Conservation (phyloP, 306 rosid genomes). For the Dryas alaskensis region DNA sequence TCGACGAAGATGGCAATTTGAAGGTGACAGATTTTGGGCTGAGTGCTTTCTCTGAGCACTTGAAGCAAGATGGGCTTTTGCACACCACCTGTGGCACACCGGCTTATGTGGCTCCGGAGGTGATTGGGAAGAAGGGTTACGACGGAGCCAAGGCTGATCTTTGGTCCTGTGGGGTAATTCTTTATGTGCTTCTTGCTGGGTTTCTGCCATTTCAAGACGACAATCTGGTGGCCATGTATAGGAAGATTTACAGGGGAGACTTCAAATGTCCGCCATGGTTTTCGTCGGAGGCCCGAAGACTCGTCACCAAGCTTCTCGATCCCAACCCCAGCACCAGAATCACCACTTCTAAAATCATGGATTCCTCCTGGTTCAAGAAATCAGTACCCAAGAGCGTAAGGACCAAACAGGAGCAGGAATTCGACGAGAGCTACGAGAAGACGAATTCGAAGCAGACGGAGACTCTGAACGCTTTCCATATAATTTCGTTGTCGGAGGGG, state of each 20-base stretch:
- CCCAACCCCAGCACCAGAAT: conserved; percentile 70
- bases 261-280: conserved; percentile 96
- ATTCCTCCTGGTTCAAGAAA: conserved; percentile 71
- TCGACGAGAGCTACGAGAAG: conserved; percentile 32
- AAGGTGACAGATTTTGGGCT: conserved; percentile 92
- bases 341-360: conserved; percentile 55
- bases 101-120: conserved; percentile 94
- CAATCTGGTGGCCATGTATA: conserved; percentile 70
- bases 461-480: conserved; percentile 79
- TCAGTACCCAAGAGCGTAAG: conserved; percentile 39
- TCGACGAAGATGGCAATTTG: conserved; percentile 69
- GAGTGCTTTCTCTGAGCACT: conserved; percentile 66
- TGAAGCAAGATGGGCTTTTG: conserved; percentile 63
- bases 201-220: conserved; percentile 87
- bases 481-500: conserved; percentile 72
- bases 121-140: conserved; percentile 81
- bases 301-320: conserved; percentile 69
- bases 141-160: conserved; percentile 92
- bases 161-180: conserved; percentile 96
- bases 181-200: conserved; percentile 87
- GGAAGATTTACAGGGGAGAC: conserved; percentile 79
- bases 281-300: conserved; percentile 59
- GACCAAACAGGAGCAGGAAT: conserved; percentile 35
- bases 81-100: conserved; percentile 97
- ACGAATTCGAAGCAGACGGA: conserved; percentile 25